phyloP scores from a whole-genome alignment of 1,284 basidiomycete genomes.

The Xerocomus cyaneibrunnescens region DNA sequence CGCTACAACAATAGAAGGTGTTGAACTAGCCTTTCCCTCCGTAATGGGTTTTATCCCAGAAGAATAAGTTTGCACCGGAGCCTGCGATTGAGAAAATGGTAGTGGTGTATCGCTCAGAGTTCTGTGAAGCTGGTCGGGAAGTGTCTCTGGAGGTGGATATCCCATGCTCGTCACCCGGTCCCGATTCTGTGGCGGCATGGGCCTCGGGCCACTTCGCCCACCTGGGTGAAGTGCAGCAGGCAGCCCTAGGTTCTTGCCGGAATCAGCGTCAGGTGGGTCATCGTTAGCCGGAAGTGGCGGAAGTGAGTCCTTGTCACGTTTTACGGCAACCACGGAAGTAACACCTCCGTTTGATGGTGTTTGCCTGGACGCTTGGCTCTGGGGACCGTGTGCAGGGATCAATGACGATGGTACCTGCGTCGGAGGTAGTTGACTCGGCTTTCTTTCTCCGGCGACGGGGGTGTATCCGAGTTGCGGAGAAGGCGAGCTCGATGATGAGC shows the following conservation, averaged over 20 bases:
- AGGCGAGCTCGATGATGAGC: constrained; percentile 4
- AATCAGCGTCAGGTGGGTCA: constrained; percentile 1
- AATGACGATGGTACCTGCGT: constrained; percentile 23
- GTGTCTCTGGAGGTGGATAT: constrained; percentile 7
- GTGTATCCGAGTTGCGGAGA: constrained; percentile 9
- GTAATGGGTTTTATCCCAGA: not conserved
- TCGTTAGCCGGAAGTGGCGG: constrained; percentile 41
- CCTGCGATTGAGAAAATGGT: constrained; percentile 10
- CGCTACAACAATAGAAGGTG: constrained; percentile 23
- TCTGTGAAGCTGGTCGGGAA: constrained; percentile 12
- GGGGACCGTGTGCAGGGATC: constrained; percentile 20
- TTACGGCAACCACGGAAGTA: constrained; percentile 6
- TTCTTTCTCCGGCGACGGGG: constrained; percentile 13
- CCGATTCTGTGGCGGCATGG: constrained; percentile 26
- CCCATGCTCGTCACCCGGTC: constrained; percentile 10
- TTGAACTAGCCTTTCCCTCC: not conserved
- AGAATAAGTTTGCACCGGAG: constrained; percentile 9
- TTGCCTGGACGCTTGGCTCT: constrained; percentile 12
- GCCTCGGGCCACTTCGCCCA: constrained; percentile 24
- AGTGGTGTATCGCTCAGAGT: constrained; percentile 15
- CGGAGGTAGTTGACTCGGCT: constrained; percentile 5
- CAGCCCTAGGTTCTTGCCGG: constrained; percentile 26
- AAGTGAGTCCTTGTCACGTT: constrained; percentile 24
- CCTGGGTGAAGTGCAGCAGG: constrained; percentile 48
- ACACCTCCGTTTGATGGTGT: not conserved